A percentile compares a stretch with the other conserved stretches of the same genome.
These are phyloP conservation scores for Trichoderma orchidacearum DNA, from an alignment of 495 filamentous ascomycete species.

Conservation along the genomic window DNA sequence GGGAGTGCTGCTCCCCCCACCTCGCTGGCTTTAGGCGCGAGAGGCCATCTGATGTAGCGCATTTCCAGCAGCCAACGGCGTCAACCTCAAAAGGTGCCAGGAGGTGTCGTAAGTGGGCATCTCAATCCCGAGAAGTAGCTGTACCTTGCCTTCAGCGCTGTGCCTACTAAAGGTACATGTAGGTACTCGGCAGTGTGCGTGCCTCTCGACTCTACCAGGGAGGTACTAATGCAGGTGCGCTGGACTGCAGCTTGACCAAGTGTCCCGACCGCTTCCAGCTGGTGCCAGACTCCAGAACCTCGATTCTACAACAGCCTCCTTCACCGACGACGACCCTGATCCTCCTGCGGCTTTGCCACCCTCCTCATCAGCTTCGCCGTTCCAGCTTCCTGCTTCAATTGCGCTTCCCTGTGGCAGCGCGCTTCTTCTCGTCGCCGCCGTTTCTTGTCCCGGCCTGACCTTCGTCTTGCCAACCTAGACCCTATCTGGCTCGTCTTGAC, in stretches of 20 bases:
- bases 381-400: not conserved
- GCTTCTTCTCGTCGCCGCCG: not conserved
- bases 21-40: no score
- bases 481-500: not conserved
- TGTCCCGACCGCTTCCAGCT: slow-evolving; percentile 1
- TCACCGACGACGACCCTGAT: not conserved
- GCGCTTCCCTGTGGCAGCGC: not conserved
- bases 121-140: no score
- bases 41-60: no score
- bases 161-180: not conserved
- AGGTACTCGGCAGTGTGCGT: no score
- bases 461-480: not conserved
- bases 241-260: not conserved
- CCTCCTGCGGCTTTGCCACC: not conserved
- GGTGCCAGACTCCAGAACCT: not conserved
- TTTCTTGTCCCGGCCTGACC: not conserved
- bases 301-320: not conserved
- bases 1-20: no score
- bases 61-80: no score
- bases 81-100: no score
- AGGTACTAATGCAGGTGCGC: no score
- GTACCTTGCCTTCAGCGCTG: no score
- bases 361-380: not conserved
- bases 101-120: no score
- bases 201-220: no score